Conservation (phyloP, 352 stramenopile species). For the Globisporangium rhizosaccharum region DNA sequence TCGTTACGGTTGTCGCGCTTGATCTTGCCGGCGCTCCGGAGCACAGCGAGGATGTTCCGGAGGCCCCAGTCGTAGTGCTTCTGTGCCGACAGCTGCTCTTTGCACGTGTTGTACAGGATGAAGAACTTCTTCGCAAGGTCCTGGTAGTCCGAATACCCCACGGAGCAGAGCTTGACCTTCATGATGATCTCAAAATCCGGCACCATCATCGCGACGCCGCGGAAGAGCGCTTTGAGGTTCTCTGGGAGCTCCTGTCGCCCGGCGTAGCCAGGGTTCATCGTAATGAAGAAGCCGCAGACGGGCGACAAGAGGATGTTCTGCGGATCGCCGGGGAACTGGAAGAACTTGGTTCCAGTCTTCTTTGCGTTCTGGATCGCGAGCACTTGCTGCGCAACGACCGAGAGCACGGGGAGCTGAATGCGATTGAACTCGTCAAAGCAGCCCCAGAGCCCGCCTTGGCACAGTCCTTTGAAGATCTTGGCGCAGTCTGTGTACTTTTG, state of each 20-base stretch:
- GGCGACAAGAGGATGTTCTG: constrained; percentile 96
- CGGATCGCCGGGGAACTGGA: constrained; percentile 97
- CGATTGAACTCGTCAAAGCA: constrained; percentile 99
- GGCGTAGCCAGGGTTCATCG: constrained; percentile 99
- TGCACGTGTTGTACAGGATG: constrained; percentile 89
- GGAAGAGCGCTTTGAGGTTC: constrained; percentile 96
- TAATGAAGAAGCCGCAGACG: constrained; percentile 98
- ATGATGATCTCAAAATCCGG: constrained; percentile 93
- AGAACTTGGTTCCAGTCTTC: constrained; percentile 93
- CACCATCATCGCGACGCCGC: constrained; percentile 90
- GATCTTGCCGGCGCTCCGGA: constrained; percentile 87
- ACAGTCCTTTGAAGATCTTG: constrained; percentile 98
- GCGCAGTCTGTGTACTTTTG: constrained; percentile 97
- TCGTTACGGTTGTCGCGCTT: constrained; percentile 89
- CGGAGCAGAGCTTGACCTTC: constrained; percentile 94
- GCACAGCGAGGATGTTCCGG: constrained; percentile 87
- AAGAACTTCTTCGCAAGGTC: constrained; percentile 91
- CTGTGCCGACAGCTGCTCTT: constrained; percentile 89
- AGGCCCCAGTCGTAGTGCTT: constrained; percentile 93
- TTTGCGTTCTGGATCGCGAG: constrained; percentile 98
- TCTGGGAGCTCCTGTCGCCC: constrained; percentile 97
- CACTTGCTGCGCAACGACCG: constrained; percentile 96
- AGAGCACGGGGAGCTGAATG: constrained; percentile 95
- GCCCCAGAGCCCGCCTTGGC: constrained; percentile 94
- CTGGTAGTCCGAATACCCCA: constrained; percentile 92